phyloP scores from a whole-genome alignment of 805 yeast species.

The Maudiozyma pseudohumilis region DNA sequence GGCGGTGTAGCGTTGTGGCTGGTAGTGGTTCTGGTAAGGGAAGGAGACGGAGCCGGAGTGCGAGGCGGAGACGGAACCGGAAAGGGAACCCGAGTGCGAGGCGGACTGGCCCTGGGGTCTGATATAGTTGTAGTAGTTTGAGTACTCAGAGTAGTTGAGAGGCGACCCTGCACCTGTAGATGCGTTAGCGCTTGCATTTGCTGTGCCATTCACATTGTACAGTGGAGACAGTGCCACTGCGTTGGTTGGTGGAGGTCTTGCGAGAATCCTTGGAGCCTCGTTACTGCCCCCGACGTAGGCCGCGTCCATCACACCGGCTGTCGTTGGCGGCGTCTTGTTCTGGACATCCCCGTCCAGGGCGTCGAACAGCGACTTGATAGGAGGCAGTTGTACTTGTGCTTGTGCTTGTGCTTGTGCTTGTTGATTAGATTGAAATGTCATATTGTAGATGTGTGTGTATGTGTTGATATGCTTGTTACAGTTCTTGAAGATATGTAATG shows the following conservation, averaged over 20 bases:
- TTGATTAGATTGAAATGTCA: conserved; percentile 1
- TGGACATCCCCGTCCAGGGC: conserved; percentile 4
- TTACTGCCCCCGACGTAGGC: not conserved
- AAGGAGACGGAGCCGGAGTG: not conserved
- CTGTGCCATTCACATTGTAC: not conserved
- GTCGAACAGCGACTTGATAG: conserved; percentile 8
- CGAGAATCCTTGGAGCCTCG: not conserved
- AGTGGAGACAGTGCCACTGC: not conserved
- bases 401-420: too few species aligned
- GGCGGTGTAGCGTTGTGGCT: conserved; percentile 5
- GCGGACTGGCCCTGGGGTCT: not conserved
- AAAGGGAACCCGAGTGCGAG: too few species aligned
- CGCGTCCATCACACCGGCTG: not conserved
- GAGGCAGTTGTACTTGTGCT: conserved; percentile 4
- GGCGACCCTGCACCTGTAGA: not conserved
- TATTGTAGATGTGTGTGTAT: not conserved
- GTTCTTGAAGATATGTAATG: not conserved
- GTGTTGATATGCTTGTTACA: too few species aligned
- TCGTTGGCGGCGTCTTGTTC: not conserved
- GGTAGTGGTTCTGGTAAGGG: conserved; percentile 1
- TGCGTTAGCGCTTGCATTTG: not conserved
- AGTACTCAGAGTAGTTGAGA: conserved; percentile 1
- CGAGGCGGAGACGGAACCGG: too few species aligned
- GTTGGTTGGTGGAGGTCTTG: too few species aligned
- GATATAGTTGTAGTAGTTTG: conserved; percentile 2